A percentile compares a stretch with the other conserved stretches of the same genome.
These are phyloP conservation scores for Trametes cinnabarina DNA, from an alignment of 768 basidiomycete genomes.

Conservation along the genomic window DNA sequence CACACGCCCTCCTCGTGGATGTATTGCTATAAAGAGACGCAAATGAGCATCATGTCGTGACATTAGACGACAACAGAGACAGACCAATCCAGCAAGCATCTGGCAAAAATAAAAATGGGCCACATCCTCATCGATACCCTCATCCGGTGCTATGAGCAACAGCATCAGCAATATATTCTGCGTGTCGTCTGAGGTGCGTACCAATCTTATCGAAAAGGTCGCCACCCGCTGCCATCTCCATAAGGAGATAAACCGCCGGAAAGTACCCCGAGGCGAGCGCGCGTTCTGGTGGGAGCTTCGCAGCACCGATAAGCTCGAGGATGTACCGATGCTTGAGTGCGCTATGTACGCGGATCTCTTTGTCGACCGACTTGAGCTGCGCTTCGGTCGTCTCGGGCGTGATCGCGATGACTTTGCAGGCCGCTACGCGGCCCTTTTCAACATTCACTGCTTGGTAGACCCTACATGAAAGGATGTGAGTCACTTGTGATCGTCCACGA, in stretches of 20 bases:
- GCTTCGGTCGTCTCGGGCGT: slow-evolving; percentile 60
- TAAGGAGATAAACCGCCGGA: slow-evolving; percentile 86
- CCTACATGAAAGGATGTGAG: slow-evolving; percentile 37
- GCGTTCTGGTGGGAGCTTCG: slow-evolving; percentile 41
- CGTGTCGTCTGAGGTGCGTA: slow-evolving; percentile 31
- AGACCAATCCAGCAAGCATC: slow-evolving; percentile 77
- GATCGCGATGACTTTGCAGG: slow-evolving; percentile 80
- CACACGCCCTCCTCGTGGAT: slow-evolving; percentile 89
- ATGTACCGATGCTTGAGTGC: slow-evolving; percentile 77
- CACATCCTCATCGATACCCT: slow-evolving; percentile 81
- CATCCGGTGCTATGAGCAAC: slow-evolving; percentile 71
- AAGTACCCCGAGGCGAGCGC: slow-evolving; percentile 42
- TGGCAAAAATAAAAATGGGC: slow-evolving; percentile 92
- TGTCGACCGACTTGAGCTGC: slow-evolving; percentile 79
- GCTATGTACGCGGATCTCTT: slow-evolving; percentile 89
- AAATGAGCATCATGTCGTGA: too few relatives aligned
- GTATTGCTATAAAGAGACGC: slow-evolving; percentile 52
- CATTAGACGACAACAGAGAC: too few relatives aligned
- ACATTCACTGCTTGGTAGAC: slow-evolving; percentile 83
- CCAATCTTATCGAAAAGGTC: slow-evolving; percentile 99
- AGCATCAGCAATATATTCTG: not conserved
- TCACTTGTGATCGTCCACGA: not conserved
- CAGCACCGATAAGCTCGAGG: slow-evolving; percentile 79
- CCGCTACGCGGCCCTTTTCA: slow-evolving; percentile 64
- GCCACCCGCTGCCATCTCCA: slow-evolving; percentile 91